phyloP scores from a whole-genome alignment of 306 rosid species.

The Chamaecrista fasciculata region DNA sequence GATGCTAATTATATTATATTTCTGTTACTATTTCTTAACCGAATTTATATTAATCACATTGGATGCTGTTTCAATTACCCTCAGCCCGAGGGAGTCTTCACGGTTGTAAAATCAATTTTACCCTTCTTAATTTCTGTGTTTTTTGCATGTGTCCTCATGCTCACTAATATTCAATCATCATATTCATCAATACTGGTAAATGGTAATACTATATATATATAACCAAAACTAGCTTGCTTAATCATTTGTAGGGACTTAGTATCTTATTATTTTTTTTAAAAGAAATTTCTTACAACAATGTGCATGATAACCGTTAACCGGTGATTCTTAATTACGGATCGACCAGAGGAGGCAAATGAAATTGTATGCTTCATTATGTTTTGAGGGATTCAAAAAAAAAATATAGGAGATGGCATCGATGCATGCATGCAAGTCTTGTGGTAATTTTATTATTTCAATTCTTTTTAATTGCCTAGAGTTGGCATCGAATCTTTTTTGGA shows the following conservation, averaged over 20 bases:
- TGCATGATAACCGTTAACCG: too few species aligned
- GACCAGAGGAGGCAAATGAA: too few species aligned
- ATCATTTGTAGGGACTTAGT: not conserved
- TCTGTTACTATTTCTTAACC: not conserved
- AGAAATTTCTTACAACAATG: too few species aligned
- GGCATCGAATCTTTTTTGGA: not conserved
- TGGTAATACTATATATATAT: not conserved
- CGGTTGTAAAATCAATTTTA: not conserved
- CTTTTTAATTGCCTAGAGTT: not conserved
- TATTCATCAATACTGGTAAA: not conserved
- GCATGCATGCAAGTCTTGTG: not conserved
- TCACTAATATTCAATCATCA: too few species aligned
- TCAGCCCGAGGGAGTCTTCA: not conserved
- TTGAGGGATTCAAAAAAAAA: too few species aligned
- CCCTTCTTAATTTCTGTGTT: not conserved
- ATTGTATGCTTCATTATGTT: not conserved
- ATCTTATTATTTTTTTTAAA: not conserved
- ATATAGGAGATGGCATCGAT: too few species aligned
- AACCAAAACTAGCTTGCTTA: not conserved
- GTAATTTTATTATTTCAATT: not conserved
- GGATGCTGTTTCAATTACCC: slow-evolving; percentile 46
- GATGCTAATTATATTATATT: not conserved
- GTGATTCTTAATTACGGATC: too few species aligned
- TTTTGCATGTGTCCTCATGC: not conserved
- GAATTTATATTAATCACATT: slow-evolving; percentile 19